Evolutionary conservation across 345 rosid species (phyloP).

Genomic region (Pugionium dolabratum): DNA sequence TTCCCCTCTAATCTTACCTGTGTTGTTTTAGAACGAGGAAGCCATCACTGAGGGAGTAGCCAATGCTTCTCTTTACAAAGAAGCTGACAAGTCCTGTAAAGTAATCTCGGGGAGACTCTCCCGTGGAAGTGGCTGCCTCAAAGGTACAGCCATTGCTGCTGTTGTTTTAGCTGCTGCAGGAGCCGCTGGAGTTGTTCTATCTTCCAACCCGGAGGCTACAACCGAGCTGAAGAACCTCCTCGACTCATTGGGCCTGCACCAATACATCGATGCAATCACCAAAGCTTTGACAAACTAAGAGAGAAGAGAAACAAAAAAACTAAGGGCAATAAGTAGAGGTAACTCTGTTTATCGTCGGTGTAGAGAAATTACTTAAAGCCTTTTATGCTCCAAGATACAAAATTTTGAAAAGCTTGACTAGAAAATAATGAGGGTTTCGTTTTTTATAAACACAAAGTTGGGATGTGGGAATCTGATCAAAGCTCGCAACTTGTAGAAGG

Average conservation of each 20-base stretch:
- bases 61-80: constrained; percentile 44
- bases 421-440: constrained; percentile 34
- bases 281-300: constrained; percentile 31
- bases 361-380: constrained; percentile 30
- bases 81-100: constrained; percentile 64
- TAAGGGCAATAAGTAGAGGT: constrained; percentile 31
- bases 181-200: constrained; percentile 47
- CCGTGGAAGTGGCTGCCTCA: constrained; percentile 51
- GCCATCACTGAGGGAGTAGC: constrained; percentile 46
- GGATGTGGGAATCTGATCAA: constrained; percentile 12
- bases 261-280: constrained; percentile 14
- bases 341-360: constrained; percentile 33
- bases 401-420: constrained; percentile 32
- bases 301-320: background rate
- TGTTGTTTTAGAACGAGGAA: constrained; percentile 54
- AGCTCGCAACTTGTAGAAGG: constrained; percentile 32
- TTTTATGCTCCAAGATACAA: constrained; percentile 32
- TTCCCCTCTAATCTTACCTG: background rate
- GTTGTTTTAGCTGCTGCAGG: constrained; percentile 51
- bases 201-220: constrained; percentile 38
- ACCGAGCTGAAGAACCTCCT: constrained; percentile 34
- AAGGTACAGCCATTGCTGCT: constrained; percentile 46
- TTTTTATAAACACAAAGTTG: constrained; percentile 21
- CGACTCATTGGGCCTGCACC: constrained; percentile 31
- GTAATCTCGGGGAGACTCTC: constrained; percentile 49